Base-by-base conservation (phyloP, 2,329 filamentous ascomycete genomes). In the Colletotrichum incanum region DNA sequence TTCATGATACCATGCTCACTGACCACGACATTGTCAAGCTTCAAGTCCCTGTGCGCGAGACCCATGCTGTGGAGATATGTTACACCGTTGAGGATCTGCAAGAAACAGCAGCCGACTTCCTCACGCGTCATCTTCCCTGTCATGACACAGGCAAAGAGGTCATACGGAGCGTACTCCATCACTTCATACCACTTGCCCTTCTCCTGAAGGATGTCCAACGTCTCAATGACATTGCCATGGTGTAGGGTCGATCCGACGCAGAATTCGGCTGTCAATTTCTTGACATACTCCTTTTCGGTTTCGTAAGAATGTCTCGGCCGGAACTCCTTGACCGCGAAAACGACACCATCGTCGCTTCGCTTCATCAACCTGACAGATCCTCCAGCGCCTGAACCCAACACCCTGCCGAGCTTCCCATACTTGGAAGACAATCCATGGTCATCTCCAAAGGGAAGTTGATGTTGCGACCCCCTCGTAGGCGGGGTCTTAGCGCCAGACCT, bases 1-100 rank as follows among this genome's bases (percentile, higher is more conserved):
- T 99, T 99, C 95, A 99, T 98, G 77, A 99, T 98, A 2, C 96
- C 96, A 78, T 93, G 91, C 79, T 97, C 94, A 79, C 95, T 98
- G 72, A 99, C 95, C 37, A 99, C 96, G 26, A 99, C 96, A 77
- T 99, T 99, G 84, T 99, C 96, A 77, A 99, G 84, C 84, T 99
- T 99, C 77, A 99, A 80, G 86, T 99, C 96, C 55, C 96, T 91
- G 83, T 99, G 96, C 14, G 96, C 95, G 64, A 99, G 86, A 3
- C 96, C 96, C 90, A 98, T 96, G 80, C 93, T 93, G 82, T 99
- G 96, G 73, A 99, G 85, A 81, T 98, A 99, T 14, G 94, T 94
- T 45, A 98, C 95, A 63, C 96, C 96, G 78, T 93, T 98, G 68
- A 99, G 84, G 74, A 99, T 98, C 81, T 99, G 96, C 75, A 98